Evolutionary conservation across 2,329 filamentous ascomycete species (phyloP).

Genomic region (Mollisiaceae sp.): DNA sequence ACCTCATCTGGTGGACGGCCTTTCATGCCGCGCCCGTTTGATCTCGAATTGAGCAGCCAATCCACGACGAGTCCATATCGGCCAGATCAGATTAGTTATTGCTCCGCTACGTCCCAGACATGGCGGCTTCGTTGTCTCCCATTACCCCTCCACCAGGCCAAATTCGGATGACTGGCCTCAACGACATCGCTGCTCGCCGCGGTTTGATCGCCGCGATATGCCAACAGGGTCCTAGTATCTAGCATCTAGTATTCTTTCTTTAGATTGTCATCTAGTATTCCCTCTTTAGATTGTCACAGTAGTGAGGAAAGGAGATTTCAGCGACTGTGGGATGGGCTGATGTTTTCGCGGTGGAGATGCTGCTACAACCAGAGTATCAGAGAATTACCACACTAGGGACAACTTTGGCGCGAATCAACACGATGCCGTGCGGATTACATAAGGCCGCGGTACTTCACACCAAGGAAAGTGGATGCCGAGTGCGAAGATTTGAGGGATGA

Average conservation of each 20-base stretch:
- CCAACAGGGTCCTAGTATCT: neutral
- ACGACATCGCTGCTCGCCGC: neutral
- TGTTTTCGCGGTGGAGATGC: neutral
- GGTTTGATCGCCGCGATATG: neutral
- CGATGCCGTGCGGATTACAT: neutral
- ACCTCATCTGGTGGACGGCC: neutral
- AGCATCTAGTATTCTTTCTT: neutral
- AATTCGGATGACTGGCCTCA: neutral
- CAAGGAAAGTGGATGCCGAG: neutral
- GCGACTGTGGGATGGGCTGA: neutral
- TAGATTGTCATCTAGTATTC: neutral
- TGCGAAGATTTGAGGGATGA: neutral
- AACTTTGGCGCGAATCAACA: neutral
- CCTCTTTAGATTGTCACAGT: neutral
- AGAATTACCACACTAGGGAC: neutral
- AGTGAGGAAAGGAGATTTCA: neutral
- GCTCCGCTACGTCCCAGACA: constrained; percentile 8
- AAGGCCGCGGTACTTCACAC: neutral
- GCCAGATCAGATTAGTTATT: constrained; percentile 11
- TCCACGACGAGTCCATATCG: constrained; percentile 12
- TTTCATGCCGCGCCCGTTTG: neutral
- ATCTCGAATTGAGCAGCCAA: constrained; percentile 9
- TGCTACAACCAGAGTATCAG: neutral
- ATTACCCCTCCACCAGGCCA: neutral
- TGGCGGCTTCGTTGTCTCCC: constrained; percentile 1